Evolutionary conservation across 2,329 filamentous ascomycete species (phyloP), one percentile per base, ranked within the genome.

Genomic region (Fonsecaea erecta): DNA sequence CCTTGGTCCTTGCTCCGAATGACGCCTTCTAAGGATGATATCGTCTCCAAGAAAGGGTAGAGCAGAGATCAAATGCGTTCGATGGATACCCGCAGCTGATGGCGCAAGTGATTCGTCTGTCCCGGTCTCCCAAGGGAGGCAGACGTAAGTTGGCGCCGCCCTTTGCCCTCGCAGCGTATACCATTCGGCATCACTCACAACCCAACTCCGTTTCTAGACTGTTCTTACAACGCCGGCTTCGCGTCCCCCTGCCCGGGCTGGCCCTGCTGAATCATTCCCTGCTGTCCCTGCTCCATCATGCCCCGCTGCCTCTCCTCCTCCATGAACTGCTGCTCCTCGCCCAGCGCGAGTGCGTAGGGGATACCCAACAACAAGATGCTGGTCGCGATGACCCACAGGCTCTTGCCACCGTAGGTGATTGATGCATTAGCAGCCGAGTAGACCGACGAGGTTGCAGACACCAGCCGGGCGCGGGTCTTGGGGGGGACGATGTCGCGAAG

Each of bases 291-390:
- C 9, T 46, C 92, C 79, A 95, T 90, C 92, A 97, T 95, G 79
- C 90, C 89, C 86, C 93, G 93, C 83, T 97, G 94, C 79, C 93
- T 88, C 87, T 99, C 95, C 92, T 97, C 96, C 83, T 97, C 94
- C 71, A 94, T 85, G 77, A 96, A 88, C 83, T 97, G 92, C 85
- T 97, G 93, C 84, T 99, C 95, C 84, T 99, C 95, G 70, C 90
- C 89, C 77, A 93, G 94, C 64, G 93, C 94, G 72, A 99, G 84
- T 65, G 93, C 93, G 84, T 93, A 98, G 62, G 95, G 95, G 58
- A 98, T 92, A 73, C 93, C 93, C 70, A 98, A 82, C 76, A 99
- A 83, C 75, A 99, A 86, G 66, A 92, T 92, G 68, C 90, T 93
- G 70, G 93, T 97, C 80, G 89, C 92, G 65, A 99, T 82, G 62